Percentiles rank a stretch among this genome's conserved stretches.
phyloP scores from a whole-genome alignment of 495 filamentous ascomycete species.

The Parmelia sp. region DNA sequence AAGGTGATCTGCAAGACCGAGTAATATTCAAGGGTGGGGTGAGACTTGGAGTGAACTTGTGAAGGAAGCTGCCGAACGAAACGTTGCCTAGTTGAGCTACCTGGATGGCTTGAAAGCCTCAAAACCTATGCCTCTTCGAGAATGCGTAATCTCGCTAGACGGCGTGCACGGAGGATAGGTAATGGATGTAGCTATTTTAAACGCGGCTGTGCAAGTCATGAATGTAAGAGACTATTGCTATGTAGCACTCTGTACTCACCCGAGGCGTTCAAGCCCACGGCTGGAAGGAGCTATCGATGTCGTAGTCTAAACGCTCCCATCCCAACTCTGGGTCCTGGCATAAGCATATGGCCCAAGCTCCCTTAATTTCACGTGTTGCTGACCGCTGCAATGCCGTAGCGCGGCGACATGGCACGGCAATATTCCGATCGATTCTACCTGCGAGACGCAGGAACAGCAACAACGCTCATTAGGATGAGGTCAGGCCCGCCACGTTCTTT shows the following conservation, averaged over 20 bases:
- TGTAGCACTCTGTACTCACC: neutral
- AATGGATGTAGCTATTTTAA: constrained; percentile 14
- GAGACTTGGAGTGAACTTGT: too few relatives aligned
- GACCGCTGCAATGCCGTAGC: constrained; percentile 6
- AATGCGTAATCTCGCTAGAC: constrained; percentile 17
- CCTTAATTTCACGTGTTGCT: constrained; percentile 14
- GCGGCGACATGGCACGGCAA: constrained; percentile 19
- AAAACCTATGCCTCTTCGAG: constrained; percentile 15
- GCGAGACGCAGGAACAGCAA: neutral
- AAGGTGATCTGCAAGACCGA: neutral
- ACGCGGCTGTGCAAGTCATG: constrained; percentile 19
- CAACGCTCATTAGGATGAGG: neutral
- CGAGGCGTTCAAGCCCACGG: neutral
- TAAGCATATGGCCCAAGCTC: constrained; percentile 16
- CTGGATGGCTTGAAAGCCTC: constrained; percentile 3
- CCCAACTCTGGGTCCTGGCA: constrained; percentile 5
- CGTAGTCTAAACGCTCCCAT: neutral
- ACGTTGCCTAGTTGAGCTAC: constrained; percentile 15
- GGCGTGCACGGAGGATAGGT: constrained; percentile 8
- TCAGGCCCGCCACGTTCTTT: neutral
- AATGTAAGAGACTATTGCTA: neutral
- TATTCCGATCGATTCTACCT: constrained; percentile 6
- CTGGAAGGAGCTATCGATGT: neutral
- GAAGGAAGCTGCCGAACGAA: constrained; percentile 15
- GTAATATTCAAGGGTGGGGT: constrained; percentile 11